Percentiles rank a stretch among this genome's conserved stretches.
Conservation (phyloP, 306 rosid genomes). For the Sicyos baderoa region DNA sequence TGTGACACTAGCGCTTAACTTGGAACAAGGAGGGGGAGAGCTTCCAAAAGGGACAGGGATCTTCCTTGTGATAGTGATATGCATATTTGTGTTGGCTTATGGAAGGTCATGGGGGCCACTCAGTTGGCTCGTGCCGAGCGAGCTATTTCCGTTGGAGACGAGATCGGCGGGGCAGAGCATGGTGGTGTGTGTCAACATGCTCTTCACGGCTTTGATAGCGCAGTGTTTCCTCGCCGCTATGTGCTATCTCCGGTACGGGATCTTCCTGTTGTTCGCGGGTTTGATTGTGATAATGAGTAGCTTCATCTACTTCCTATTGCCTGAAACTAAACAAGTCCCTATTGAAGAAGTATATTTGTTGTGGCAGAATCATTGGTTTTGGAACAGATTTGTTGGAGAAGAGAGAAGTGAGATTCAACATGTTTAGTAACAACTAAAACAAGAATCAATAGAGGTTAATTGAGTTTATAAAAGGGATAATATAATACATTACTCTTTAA, state of each 20-base stretch:
- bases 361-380: constrained; percentile 76
- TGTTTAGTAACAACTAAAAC: neutral
- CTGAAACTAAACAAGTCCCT: constrained; percentile 90
- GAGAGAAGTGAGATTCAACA: neutral
- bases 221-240: constrained; percentile 70
- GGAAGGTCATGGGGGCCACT: constrained; percentile 99
- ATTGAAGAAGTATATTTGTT: constrained; percentile 85
- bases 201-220: constrained; percentile 84
- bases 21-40: constrained; percentile 63
- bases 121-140: constrained; percentile 96
- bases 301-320: constrained; percentile 78
- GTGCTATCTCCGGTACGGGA: constrained; percentile 82
- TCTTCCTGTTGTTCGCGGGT: constrained; percentile 69
- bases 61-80: constrained; percentile 64
- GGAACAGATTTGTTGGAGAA: constrained; percentile 46
- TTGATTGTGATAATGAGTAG: constrained; percentile 59
- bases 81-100: constrained; percentile 83
- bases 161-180: constrained; percentile 94
- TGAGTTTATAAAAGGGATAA: neutral
- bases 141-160: constrained; percentile 82
- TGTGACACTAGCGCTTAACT: constrained; percentile 50
- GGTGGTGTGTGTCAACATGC: constrained; percentile 86
- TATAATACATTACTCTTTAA: neutral
- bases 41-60: constrained; percentile 54
- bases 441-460: neutral